Percentiles rank a stretch among this genome's conserved stretches.
These are phyloP conservation scores for Ascomycota sp. DNA, from an alignment of 2,329 filamentous ascomycete species.

Conservation along the genomic window DNA sequence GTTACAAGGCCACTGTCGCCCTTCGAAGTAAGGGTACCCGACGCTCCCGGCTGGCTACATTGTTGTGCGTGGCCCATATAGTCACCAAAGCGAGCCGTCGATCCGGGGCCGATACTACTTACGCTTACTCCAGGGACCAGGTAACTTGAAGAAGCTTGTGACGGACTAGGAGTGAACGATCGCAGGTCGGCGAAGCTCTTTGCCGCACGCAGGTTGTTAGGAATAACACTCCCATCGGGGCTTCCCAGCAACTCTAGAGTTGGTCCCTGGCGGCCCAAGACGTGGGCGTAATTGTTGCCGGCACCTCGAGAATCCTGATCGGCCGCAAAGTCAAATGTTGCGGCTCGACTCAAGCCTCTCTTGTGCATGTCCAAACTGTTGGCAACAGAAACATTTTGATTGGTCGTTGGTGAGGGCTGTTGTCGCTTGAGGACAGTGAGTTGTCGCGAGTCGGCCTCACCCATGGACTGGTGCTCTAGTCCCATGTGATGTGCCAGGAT, in stretches of 20 bases:
- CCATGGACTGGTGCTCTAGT: constrained; percentile 75
- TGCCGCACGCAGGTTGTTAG: constrained; percentile 71
- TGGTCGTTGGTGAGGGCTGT: constrained; percentile 28
- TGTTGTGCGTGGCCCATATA: constrained; percentile 21
- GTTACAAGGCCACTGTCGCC: constrained; percentile 22
- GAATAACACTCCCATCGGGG: constrained; percentile 38
- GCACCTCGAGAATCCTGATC: constrained; percentile 48
- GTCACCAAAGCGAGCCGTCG: constrained; percentile 22
- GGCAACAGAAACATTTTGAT: constrained; percentile 31
- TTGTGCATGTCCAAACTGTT: constrained; percentile 59
- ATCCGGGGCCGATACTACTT: constrained; percentile 28
- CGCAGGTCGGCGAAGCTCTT: constrained; percentile 94
- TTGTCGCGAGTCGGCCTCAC: constrained; percentile 69
- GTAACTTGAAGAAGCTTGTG: constrained; percentile 68
- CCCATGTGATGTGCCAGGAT: constrained; percentile 91
- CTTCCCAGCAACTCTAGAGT: constrained; percentile 81
- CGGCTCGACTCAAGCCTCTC: constrained; percentile 73
- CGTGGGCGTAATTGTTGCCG: constrained; percentile 45
- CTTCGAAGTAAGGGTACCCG: constrained; percentile 18
- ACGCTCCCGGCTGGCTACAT: constrained; percentile 13
- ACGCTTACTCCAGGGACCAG: constrained; percentile 21
- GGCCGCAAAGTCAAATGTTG: constrained; percentile 92
- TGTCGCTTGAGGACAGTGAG: constrained; percentile 68
- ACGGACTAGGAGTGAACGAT: constrained; percentile 87
- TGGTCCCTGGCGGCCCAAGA: constrained; percentile 61